phyloP scores from a whole-genome alignment of 2,329 filamentous ascomycete species.

The Rhexocercosporidium sp. region DNA sequence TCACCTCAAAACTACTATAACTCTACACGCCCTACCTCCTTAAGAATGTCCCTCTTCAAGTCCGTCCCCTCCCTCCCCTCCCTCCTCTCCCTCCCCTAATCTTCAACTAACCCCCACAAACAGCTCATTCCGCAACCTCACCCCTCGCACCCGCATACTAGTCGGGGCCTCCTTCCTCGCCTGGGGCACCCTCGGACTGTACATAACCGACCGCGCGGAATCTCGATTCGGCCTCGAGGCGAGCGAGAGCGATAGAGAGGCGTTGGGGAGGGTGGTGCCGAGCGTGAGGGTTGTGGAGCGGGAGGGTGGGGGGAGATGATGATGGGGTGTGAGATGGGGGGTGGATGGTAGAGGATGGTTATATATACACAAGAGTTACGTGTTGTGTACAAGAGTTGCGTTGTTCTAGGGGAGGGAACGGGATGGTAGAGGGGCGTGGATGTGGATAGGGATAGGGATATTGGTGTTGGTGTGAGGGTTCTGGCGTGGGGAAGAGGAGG shows the following conservation, averaged over 20 bases:
- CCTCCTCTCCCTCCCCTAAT: not conserved
- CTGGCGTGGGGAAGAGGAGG: too few species aligned
- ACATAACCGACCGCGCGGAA: conserved; percentile 74
- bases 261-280: not conserved
- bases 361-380: too few species aligned
- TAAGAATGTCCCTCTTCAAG: not conserved
- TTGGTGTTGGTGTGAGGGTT: too few species aligned
- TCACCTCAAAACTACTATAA: not conserved
- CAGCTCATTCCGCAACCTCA: conserved; percentile 67
- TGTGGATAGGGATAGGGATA: not conserved
- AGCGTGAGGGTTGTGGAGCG: conserved; percentile 1
- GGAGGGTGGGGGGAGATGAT: conserved; percentile 1
- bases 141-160: conserved; percentile 70
- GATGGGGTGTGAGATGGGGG: not conserved
- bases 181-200: conserved; percentile 78
- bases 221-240: conserved; percentile 74
- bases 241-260: conserved; percentile 56
- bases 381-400: too few species aligned
- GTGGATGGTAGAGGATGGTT: not conserved
- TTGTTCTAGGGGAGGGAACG: not conserved
- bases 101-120: not conserved
- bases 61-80: not conserved
- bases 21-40: not conserved
- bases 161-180: conserved; percentile 77
- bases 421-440: not conserved